Base-by-base conservation (phyloP, 192 early-diverging fungal species). In the Coemansia sp. region DNA sequence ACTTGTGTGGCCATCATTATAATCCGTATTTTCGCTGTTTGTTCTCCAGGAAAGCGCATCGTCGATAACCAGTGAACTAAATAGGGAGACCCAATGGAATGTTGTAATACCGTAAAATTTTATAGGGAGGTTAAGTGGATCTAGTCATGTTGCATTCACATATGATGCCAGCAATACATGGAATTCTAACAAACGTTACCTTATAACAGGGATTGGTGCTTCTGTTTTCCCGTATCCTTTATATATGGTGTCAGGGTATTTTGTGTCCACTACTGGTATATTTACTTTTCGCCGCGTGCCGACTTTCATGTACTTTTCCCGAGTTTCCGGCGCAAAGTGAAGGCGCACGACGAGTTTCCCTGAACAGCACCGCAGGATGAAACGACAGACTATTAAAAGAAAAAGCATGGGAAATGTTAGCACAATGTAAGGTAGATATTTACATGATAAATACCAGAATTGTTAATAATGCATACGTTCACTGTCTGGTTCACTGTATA, bases 271-370 rank as follows among this genome's bases (percentile, higher is more conserved):
- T 10, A 59, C 57, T 4, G 57, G 57, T 36, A 59, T 36, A 18
- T 36, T 35, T 4, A 59, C 34, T 16, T 59, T 38, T 34, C 16
- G 57, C 9, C 20, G 12, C 1, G 10, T 16, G 24, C 20, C 30
- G 15, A 34, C 57, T 2, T 36, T 15, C 10, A 8, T 59, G 38
- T 59, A 36, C 33, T 33, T 26, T 18, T 36, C 35, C 35, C 1
- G 34, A 20, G 10, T 38, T 63, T 73, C 71, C 5, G 60, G 72
- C 4, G 67, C 60, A 61, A 79, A 79, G 12, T 79, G 60, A 9
- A 62, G 30, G 23, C 61, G 57, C n/a, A 72, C 6, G 1, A 67
- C 51, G 34, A 23, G 26, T 21, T 60, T 64, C 5, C 77, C 77
- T 14, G 68, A 66, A 43, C 77, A 79, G 35, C 64, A 61, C 10